These are phyloP conservation scores for Herpotrichia juniperi DNA, from an alignment of 2,329 filamentous ascomycete genomes.

Conservation along the genomic window DNA sequence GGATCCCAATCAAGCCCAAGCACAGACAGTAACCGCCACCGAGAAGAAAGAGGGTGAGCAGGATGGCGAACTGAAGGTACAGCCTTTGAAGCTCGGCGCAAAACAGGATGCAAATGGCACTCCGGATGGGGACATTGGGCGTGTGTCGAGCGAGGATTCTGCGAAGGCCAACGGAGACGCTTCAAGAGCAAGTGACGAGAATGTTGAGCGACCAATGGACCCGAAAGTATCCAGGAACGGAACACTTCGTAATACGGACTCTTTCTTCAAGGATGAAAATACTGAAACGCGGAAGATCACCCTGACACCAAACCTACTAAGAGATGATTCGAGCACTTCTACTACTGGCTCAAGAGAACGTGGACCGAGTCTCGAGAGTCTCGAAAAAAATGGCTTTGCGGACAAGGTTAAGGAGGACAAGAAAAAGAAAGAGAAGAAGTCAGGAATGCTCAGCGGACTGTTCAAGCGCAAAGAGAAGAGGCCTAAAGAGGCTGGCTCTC, in stretches of 20 bases:
- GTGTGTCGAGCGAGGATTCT: slow-evolving; percentile 43
- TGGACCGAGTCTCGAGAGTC: slow-evolving; percentile 74
- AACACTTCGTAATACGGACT: slow-evolving; percentile 88
- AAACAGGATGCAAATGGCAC: slow-evolving; percentile 34
- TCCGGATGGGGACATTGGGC: slow-evolving; percentile 27
- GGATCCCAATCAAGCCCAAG: slow-evolving; percentile 36
- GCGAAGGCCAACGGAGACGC: slow-evolving; percentile 51
- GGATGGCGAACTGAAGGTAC: slow-evolving; percentile 41
- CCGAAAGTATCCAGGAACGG: slow-evolving; percentile 72
- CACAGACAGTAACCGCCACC: slow-evolving; percentile 22
- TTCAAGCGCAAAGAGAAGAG: slow-evolving; percentile 72
- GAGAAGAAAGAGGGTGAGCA: slow-evolving; percentile 51
- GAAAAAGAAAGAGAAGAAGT: slow-evolving; percentile 74
- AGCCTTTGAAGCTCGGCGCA: slow-evolving; percentile 44
- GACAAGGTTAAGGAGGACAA: slow-evolving; percentile 74
- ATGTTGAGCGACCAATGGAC: slow-evolving; percentile 57
- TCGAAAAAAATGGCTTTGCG: slow-evolving; percentile 69
- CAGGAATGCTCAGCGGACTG: slow-evolving; percentile 72
- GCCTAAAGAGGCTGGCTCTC: slow-evolving; percentile 45
- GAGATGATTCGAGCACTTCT: slow-evolving; percentile 70
- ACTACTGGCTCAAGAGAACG: slow-evolving; percentile 52
- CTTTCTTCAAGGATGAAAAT: slow-evolving; percentile 95
- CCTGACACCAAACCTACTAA: slow-evolving; percentile 87
- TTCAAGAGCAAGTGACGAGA: slow-evolving; percentile 70
- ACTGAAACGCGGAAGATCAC: slow-evolving; percentile 98